Conservation (phyloP, 306 rosid genomes). For the Cicer pinnatifidum region DNA sequence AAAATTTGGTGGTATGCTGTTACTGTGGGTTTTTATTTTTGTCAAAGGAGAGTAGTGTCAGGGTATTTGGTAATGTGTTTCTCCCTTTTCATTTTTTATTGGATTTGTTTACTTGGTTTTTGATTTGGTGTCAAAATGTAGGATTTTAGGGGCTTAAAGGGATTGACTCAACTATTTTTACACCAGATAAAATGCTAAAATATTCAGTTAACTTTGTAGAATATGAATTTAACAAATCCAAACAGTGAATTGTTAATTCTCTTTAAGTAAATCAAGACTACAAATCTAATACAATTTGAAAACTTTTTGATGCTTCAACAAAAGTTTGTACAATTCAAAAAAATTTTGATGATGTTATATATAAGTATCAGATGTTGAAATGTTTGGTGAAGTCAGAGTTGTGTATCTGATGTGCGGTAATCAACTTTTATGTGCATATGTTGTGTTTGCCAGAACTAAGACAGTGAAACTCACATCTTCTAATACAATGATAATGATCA, state of each 20-base stretch:
- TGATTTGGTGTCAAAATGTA: not conserved
- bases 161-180: too few species aligned
- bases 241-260: not conserved
- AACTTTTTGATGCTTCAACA: not conserved
- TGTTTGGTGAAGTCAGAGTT: conserved; percentile 13
- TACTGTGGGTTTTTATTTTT: conserved; percentile 33
- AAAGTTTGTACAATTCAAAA: not conserved
- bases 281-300: not conserved
- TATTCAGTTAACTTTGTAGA: not conserved
- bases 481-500: not conserved
- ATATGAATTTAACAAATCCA: not conserved
- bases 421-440: not conserved
- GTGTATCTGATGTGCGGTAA: not conserved
- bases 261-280: not conserved
- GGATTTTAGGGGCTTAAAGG: not conserved
- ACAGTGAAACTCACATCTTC: not conserved
- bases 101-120: conserved; percentile 29
- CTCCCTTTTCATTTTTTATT: conserved; percentile 18
- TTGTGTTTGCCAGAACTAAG: not conserved
- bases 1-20: conserved; percentile 9
- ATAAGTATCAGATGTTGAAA: not conserved
- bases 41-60: conserved; percentile 6
- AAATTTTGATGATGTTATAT: not conserved
- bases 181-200: too few species aligned
- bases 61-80: conserved; percentile 22